Percentiles rank a stretch among this genome's conserved stretches.
Conservation (phyloP, 148 eudicot genomes). For the Chenopodium berlandieri region DNA sequence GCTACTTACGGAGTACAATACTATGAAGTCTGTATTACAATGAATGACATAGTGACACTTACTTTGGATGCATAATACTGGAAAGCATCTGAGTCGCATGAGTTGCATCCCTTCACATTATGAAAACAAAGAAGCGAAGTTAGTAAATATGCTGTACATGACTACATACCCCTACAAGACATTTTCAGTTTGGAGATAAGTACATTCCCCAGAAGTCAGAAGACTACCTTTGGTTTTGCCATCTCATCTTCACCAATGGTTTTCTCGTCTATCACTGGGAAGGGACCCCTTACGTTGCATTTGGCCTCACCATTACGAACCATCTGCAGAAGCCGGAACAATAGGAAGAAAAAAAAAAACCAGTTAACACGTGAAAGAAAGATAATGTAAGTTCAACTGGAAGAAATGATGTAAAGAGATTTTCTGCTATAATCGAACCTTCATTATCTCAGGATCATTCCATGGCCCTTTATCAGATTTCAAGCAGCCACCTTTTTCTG, state of each 20-base stretch:
- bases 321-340: constrained; percentile 46
- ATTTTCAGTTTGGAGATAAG: background rate
- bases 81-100: constrained; percentile 19
- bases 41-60: background rate
- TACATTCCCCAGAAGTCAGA: background rate
- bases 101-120: constrained; percentile 23
- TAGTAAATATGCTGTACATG: background rate
- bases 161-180: background rate
- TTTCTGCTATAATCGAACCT: constrained; percentile 37
- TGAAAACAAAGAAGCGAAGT: constrained; percentile 12
- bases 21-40: background rate
- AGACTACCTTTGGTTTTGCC: constrained; percentile 33
- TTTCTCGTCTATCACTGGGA: constrained; percentile 60
- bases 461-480: constrained; percentile 91
- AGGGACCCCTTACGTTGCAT: constrained; percentile 44
- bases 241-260: constrained; percentile 52
- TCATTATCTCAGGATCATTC: constrained; percentile 78
- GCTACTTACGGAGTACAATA: background rate
- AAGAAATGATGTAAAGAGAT: background rate
- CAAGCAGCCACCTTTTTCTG: constrained; percentile 81
- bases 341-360: background rate
- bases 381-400: background rate
- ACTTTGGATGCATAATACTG: constrained; percentile 21
- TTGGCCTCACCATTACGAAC: constrained; percentile 82
- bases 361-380: background rate